These are phyloP conservation scores for Lachancea kluyveri DNA, from an alignment of 805 yeast genomes.

Conservation along the genomic window DNA sequence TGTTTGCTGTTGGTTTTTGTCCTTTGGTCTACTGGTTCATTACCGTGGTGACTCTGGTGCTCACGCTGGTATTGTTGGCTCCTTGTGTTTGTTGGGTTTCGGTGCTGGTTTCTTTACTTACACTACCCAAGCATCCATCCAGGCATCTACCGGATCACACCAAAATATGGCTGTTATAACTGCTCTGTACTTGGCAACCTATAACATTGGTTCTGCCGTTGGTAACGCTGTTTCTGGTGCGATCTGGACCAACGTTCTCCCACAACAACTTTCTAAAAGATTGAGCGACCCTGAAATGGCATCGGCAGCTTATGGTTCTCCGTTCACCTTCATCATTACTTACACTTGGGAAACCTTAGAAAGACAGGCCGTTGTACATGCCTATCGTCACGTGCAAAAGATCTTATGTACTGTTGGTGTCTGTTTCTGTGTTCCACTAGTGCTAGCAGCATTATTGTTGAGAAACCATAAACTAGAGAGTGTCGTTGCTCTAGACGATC, in stretches of 20 bases:
- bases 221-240: slow-evolving; percentile 66
- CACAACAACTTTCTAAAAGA: slow-evolving; percentile 35
- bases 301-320: slow-evolving; percentile 41
- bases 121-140: slow-evolving; percentile 54
- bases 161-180: slow-evolving; percentile 59
- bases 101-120: slow-evolving; percentile 73
- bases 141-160: slow-evolving; percentile 48
- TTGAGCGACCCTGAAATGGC: slow-evolving; percentile 31
- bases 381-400: slow-evolving; percentile 52
- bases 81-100: slow-evolving; percentile 57
- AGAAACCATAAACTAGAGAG: slow-evolving; percentile 44
- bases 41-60: slow-evolving; percentile 47
- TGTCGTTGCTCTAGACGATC: slow-evolving; percentile 6
- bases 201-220: slow-evolving; percentile 57
- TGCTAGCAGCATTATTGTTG: slow-evolving; percentile 41
- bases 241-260: slow-evolving; percentile 58
- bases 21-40: slow-evolving; percentile 53
- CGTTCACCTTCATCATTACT: slow-evolving; percentile 40
- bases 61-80: slow-evolving; percentile 56
- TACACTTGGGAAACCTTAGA: slow-evolving; percentile 57
- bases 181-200: slow-evolving; percentile 50
- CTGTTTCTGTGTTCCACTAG: slow-evolving; percentile 48
- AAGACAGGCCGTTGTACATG: slow-evolving; percentile 45
- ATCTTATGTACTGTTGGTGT: slow-evolving; percentile 49
- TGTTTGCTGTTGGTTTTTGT: slow-evolving; percentile 47